phyloP scores from a whole-genome alignment of 306 rosid genomes.

The Ochetophila trinervis region DNA sequence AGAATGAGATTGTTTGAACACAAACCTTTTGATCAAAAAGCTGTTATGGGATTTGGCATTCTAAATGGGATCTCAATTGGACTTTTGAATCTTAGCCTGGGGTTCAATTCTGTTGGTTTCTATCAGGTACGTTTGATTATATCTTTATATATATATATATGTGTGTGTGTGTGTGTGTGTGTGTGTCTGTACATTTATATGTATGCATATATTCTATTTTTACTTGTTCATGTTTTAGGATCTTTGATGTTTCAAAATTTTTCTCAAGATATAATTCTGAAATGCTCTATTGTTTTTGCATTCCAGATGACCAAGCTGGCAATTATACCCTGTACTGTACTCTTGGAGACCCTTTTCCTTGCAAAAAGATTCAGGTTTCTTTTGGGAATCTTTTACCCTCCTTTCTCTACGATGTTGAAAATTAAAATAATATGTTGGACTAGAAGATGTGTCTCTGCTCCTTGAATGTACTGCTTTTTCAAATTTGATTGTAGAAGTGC shows the following conservation, averaged over 20 bases:
- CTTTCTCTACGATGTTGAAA: constrained; percentile 17
- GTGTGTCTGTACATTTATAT: too few species aligned
- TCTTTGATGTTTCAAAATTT: constrained; percentile 11
- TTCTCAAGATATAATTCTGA: constrained; percentile 22
- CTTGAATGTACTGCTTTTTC: not conserved
- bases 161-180: too few species aligned
- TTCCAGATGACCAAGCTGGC: constrained; percentile 97
- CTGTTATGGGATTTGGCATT: constrained; percentile 88
- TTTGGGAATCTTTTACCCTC: constrained; percentile 10
- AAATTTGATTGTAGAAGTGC: too few species aligned
- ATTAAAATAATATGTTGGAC: not conserved
- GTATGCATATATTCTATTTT: constrained; percentile 7
- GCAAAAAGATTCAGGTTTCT: constrained; percentile 86
- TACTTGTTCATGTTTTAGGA: constrained; percentile 12
- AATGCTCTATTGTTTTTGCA: constrained; percentile 23
- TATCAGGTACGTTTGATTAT: constrained; percentile 62
- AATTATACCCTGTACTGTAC: constrained; percentile 94
- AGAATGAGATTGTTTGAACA: constrained; percentile 87
- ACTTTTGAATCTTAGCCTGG: constrained; percentile 92
- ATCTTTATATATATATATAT: too few species aligned
- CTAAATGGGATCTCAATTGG: constrained; percentile 97
- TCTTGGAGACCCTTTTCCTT: constrained; percentile 91
- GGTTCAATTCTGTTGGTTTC: constrained; percentile 97
- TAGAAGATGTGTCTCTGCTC: constrained; percentile 13
- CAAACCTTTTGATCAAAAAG: constrained; percentile 78